Evolutionary conservation across 352 stramenopile genomes (phyloP), one percentile per base, ranked within the genome.

Genomic region (Phytophthora agathidicida): DNA sequence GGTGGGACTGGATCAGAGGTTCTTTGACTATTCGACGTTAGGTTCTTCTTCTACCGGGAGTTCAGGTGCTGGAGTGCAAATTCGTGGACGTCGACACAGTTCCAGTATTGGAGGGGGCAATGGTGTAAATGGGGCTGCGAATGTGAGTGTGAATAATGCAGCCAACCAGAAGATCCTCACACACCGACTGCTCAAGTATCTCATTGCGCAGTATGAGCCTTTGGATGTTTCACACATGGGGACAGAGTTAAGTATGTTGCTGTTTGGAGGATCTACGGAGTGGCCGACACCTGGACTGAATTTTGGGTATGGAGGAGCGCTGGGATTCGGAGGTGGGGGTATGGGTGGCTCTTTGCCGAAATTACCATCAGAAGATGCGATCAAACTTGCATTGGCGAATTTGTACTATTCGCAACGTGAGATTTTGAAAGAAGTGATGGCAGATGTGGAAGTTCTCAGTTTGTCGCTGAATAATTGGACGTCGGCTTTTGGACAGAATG

Each of bases 391-490:
- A 43, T 53, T 92, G 8, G 77, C 83, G 1, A 89, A 88, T 33
- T 44, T 92, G 20, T 92, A 92, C 55, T 92, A 90, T 58, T 92
- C 83, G 7, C 83, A 92, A 42, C 73, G 83, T 8, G 83, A 92
- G 60, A 89, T 90, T 49, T 60, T 92, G 22, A 92, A 92, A 44
- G 83, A 92, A 32, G 80, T 92, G 6, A 75, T 92, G 53, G 75
- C 79, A 1, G 80, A 89, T 23, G 80, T 92, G 23, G 83, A 92
- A 38, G 69, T 90, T 35, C 54, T 92, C 7, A 89, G 77, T 44
- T 60, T 92, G 17, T 92, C 83, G 22, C 69, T 92, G 24, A 87
- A 92, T 60, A 92, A 90, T 49, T 92, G 83, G 83, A 92, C 83
- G 20, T 90, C 80, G 2, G 80, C 79, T 5, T 92, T 89, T 56